Evolutionary conservation across 2,329 filamentous ascomycete genomes (phyloP).

Genomic region (Xylariaceae sp.): DNA sequence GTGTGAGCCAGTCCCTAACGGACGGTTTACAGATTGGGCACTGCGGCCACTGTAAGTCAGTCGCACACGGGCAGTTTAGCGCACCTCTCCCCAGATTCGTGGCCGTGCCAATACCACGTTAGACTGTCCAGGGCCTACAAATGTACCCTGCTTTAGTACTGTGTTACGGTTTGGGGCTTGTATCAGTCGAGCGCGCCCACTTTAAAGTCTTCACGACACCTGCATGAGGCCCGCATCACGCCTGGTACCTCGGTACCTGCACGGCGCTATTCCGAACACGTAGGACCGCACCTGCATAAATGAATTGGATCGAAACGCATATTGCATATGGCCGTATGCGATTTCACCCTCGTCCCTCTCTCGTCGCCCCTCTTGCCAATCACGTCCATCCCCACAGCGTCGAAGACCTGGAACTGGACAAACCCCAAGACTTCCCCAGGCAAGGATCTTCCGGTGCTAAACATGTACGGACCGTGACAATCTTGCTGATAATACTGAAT

Average conservation of each 20-base stretch:
- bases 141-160: background rate
- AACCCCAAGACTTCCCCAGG: too few relatives aligned
- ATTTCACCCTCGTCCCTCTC: background rate
- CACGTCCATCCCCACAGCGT: background rate
- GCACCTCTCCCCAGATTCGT: background rate
- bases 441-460: too few relatives aligned
- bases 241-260: background rate
- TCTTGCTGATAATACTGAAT: too few relatives aligned
- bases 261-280: too few relatives aligned
- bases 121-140: background rate
- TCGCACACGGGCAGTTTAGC: background rate
- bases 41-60: background rate
- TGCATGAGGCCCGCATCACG: constrained; percentile 11
- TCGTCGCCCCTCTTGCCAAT: background rate
- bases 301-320: background rate
- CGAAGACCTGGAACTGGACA: background rate
- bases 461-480: too few relatives aligned
- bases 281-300: background rate
- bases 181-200: background rate
- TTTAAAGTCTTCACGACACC: constrained; percentile 15
- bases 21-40: too few relatives aligned
- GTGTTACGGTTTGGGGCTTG: background rate
- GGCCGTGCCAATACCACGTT: background rate
- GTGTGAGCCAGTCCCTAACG: too few relatives aligned
- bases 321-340: background rate